Percentiles rank a stretch among this genome's conserved stretches.
phyloP scores from a whole-genome alignment of 331 rosid genomes.

The Acacia pycnantha region DNA sequence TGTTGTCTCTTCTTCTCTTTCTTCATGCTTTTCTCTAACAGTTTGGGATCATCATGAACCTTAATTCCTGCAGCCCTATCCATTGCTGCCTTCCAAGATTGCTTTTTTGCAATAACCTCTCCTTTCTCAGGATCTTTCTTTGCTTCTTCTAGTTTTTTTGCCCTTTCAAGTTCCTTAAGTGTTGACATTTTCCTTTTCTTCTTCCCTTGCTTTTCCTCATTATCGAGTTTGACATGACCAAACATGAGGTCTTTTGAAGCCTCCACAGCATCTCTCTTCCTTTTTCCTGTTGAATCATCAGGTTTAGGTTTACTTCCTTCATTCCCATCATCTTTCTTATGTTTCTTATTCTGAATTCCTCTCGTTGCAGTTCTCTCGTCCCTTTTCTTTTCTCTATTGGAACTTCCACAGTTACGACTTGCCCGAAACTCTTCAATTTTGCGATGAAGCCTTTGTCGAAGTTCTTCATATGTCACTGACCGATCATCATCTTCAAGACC shows the following conservation, averaged over 20 bases:
- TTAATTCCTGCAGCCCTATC: constrained; percentile 74
- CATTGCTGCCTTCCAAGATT: constrained; percentile 70
- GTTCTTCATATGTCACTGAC: neutral
- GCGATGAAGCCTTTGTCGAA: neutral
- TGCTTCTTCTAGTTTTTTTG: constrained; percentile 55
- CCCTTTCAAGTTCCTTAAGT: constrained; percentile 62
- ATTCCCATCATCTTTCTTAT: neutral
- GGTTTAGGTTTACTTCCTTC: neutral
- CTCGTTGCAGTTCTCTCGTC: neutral
- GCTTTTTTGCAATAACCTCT: constrained; percentile 47
- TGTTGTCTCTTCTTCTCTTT: constrained; percentile 70
- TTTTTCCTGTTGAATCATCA: neutral
- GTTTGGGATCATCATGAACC: constrained; percentile 77
- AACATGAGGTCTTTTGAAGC: neutral
- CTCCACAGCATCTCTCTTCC: neutral
- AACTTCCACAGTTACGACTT: neutral
- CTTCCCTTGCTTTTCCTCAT: neutral
- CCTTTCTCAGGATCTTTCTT: constrained; percentile 76
- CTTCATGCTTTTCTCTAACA: constrained; percentile 51
- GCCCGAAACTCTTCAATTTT: neutral
- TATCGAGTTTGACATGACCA: neutral
- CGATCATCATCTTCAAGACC: neutral
- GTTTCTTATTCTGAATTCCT: neutral
- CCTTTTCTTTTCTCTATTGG: neutral
- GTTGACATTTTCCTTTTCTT: constrained; percentile 37